Percentiles rank a stretch among this genome's conserved stretches.
Evolutionary conservation across 1,284 basidiomycete species (phyloP).

Genomic region (Agroathelia rolfsii): DNA sequence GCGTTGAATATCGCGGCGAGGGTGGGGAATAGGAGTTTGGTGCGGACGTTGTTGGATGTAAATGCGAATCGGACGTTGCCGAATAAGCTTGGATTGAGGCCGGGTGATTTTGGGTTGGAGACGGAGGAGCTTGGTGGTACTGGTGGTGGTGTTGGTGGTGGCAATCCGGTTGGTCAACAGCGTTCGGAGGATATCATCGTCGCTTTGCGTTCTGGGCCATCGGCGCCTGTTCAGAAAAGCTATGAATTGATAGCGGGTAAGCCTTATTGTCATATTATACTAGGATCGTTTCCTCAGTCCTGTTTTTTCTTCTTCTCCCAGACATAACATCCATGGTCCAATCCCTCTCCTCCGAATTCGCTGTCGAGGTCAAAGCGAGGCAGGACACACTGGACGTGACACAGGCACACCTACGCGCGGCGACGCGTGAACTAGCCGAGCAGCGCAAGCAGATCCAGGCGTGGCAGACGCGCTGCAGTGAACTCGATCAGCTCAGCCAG

Average conservation of each 20-base stretch:
- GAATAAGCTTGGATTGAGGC: slow-evolving; percentile 91
- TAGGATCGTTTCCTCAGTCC: slow-evolving; percentile 1
- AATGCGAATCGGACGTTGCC: slow-evolving; percentile 85
- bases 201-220: slow-evolving; percentile 57
- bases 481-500: slow-evolving; percentile 71
- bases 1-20: slow-evolving; percentile 92
- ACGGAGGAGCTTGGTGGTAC: slow-evolving; percentile 53
- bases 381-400: slow-evolving; percentile 80
- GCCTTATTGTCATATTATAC: slow-evolving; percentile 14
- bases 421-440: slow-evolving; percentile 84
- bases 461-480: slow-evolving; percentile 62
- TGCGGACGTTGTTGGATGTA: slow-evolving; percentile 83
- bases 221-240: slow-evolving; percentile 75
- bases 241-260: slow-evolving; percentile 82
- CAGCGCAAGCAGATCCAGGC: slow-evolving; percentile 75
- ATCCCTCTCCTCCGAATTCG: slow-evolving; percentile 69
- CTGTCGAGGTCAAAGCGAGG: slow-evolving; percentile 77
- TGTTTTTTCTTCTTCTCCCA: slow-evolving; percentile 19
- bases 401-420: slow-evolving; percentile 79
- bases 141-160: slow-evolving; percentile 7
- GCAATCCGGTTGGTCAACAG: slow-evolving; percentile 49
- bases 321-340: slow-evolving; percentile 84
- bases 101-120: slow-evolving; percentile 91
- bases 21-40: slow-evolving; percentile 84
- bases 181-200: slow-evolving; percentile 69